Conservation (phyloP, 768 basidiomycete genomes). For the Melanogaster broomeanus region DNA sequence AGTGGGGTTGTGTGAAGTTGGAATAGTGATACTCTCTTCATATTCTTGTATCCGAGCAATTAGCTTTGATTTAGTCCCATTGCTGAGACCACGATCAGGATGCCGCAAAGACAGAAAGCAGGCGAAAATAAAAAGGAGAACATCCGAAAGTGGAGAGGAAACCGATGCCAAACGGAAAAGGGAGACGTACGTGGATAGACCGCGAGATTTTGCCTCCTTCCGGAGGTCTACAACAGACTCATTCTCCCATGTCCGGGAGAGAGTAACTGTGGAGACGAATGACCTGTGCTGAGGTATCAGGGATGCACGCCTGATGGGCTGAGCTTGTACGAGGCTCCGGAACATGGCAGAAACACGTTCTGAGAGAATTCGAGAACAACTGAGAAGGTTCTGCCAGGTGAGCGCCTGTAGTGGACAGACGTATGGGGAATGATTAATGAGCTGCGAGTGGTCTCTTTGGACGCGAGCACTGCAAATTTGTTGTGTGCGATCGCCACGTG, state of each 20-base stretch:
- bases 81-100: constrained; percentile 36
- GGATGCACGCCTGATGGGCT: constrained; percentile 10
- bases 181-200: constrained; percentile 51
- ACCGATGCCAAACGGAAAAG: background rate
- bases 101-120: constrained; percentile 6
- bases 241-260: constrained; percentile 57
- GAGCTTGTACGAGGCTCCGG: constrained; percentile 20
- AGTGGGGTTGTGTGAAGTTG: constrained; percentile 13
- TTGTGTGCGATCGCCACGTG: background rate
- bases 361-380: constrained; percentile 1
- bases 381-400: background rate
- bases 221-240: constrained; percentile 50
- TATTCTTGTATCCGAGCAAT: constrained; percentile 55
- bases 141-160: constrained; percentile 11
- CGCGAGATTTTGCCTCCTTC: constrained; percentile 55
- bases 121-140: background rate
- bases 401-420: background rate
- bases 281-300: constrained; percentile 22
- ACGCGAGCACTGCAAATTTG: too few species aligned
- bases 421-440: background rate
- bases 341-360: constrained; percentile 25
- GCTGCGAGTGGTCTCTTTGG: too few species aligned
- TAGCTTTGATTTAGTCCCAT: constrained; percentile 59
- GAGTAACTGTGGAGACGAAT: constrained; percentile 57
- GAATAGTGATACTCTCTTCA: constrained; percentile 36